Evolutionary conservation across 2,329 filamentous ascomycete species (phyloP).

Genomic region (Penicillium sp.): DNA sequence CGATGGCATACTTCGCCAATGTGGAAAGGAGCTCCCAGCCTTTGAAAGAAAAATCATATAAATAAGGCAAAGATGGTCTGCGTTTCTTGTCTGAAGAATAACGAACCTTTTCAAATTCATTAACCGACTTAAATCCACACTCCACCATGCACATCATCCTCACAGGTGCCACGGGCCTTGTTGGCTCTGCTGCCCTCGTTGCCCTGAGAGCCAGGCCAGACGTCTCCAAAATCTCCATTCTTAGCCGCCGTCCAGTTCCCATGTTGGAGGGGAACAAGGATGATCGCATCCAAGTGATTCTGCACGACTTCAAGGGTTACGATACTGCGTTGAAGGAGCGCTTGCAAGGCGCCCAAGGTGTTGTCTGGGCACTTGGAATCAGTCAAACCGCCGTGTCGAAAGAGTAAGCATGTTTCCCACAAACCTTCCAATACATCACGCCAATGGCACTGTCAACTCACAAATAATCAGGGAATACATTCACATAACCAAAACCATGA

Average conservation of each 20-base stretch:
- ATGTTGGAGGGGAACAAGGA: constrained; percentile 54
- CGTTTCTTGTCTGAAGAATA: too few relatives aligned
- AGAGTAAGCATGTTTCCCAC: constrained; percentile 49
- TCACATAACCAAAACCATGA: constrained; percentile 67
- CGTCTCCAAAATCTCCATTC: constrained; percentile 57
- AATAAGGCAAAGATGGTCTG: not conserved
- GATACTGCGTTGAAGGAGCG: constrained; percentile 58
- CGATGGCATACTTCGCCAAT: not conserved
- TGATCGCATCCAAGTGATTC: constrained; percentile 61
- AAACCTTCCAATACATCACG: not conserved
- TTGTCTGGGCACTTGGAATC: constrained; percentile 73
- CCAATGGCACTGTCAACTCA: constrained; percentile 12
- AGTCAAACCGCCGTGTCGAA: constrained; percentile 61
- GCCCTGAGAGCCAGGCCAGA: constrained; percentile 53
- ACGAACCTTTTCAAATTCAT: not conserved
- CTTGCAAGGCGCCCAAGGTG: constrained; percentile 65
- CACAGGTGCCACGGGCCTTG: constrained; percentile 68
- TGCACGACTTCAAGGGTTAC: constrained; percentile 69
- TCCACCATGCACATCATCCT: constrained; percentile 55
- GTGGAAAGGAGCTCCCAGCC: not conserved
- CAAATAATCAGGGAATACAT: constrained; percentile 56
- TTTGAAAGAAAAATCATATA: not conserved
- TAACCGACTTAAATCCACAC: too few relatives aligned
- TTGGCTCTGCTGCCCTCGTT: constrained; percentile 63
- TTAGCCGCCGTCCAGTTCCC: constrained; percentile 65